Percentiles rank a stretch among this genome's conserved stretches.
Conservation (phyloP, 2,329 filamentous ascomycete species). For the Stagonosporopsis cucurbitacearum region DNA sequence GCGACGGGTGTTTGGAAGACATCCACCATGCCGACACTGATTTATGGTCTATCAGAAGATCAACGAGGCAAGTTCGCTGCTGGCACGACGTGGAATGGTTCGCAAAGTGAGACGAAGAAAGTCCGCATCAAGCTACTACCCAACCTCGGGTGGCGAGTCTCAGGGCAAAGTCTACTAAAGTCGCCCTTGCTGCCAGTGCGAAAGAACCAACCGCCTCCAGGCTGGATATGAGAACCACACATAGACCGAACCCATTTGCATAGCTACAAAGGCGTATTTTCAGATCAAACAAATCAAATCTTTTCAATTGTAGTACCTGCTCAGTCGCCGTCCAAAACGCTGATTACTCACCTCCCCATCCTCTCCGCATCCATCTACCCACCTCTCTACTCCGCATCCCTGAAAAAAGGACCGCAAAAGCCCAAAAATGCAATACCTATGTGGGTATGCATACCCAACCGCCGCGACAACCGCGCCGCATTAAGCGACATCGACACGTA, state of each 20-base stretch:
- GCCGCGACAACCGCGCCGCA: too few species aligned
- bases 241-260: too few species aligned
- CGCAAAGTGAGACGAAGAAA: conserved; percentile 7
- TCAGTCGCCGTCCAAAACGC: too few species aligned
- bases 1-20: conserved; percentile 38
- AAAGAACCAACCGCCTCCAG: conserved; percentile 3
- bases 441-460: too few species aligned
- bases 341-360: too few species aligned
- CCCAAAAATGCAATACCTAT: too few species aligned
- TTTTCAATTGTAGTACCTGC: too few species aligned
- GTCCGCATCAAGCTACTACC: conserved; percentile 22
- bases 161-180: conserved; percentile 14
- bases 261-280: neutral
- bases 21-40: conserved; percentile 37
- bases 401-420: too few species aligned
- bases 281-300: too few species aligned
- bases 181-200: conserved; percentile 12
- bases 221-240: conserved; percentile 15
- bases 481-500: too few species aligned
- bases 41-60: conserved; percentile 35
- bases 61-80: conserved; percentile 17
- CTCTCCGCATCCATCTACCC: too few species aligned
- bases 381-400: too few species aligned
- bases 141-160: conserved; percentile 28
- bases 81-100: neutral